Evolutionary conservation across 2,329 filamentous ascomycete genomes (phyloP), one percentile per base, ranked within the genome.

Genomic region (Alternaria sp.): DNA sequence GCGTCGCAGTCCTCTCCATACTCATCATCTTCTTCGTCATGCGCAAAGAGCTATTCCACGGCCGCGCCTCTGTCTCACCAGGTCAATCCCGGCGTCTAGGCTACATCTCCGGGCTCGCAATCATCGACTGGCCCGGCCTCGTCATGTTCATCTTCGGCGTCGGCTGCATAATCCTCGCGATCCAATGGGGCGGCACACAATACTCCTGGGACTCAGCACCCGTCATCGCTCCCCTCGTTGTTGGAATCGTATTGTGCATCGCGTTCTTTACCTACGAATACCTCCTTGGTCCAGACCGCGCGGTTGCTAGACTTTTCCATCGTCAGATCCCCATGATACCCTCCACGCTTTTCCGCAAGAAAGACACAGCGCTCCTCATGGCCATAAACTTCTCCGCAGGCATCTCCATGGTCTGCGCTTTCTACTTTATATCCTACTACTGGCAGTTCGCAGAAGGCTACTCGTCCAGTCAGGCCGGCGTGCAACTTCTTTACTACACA

Each of bases 381-480:
- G 85, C 86, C 61, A 84, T 90, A 66, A 88, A 89, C 66, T 87
- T 89, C 70, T 82, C 85, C 4, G 85, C 86, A 0, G 89, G 89
- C 5, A 85, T 87, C 69, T 83, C 79, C 0, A 76, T 84, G 67
- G 85, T 84, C 73, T 81, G 85, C 12, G 86, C 89, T 1, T 87
- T 91, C 67, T 92, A 92, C 75, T 92, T 91, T 69, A 87, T 90
- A 68, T 87, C 87, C 15, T 84, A 91, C 18, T 92, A 91, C 76
- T 92, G 91, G 74, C 86, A 87, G 2, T 79, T 90, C 15, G 89
- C 91, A 0, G 80, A 87, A 76, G 84, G 82, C 6, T 87, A 86
- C 64, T 75, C 67, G 26, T 82, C 80, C 26, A 84, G 84, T 23
- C 65, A 74, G 58, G 72, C 76, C 3, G 77, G 77, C n/a, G 58